Base-by-base conservation (phyloP, 306 rosid species). In the Gleditsia sinensis region DNA sequence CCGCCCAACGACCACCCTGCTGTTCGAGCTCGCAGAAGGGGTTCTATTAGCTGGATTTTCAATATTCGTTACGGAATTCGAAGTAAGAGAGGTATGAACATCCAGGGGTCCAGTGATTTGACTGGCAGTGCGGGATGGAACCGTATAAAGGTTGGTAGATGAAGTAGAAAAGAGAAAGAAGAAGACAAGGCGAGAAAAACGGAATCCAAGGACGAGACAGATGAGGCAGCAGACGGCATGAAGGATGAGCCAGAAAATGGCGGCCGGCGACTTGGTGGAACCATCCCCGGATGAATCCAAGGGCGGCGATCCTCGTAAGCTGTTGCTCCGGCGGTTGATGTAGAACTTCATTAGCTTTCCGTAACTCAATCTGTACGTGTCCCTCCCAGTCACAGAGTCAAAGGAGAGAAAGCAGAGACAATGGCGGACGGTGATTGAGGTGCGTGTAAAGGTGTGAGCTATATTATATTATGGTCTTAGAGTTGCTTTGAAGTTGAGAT, bases 1-100 rank as follows among this genome's bases (percentile, higher is more conserved):
- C 61, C 97, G 82, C 23, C 98, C 98, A 13, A 94, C 98, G n/a
- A 94, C 88, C 4, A 94, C 98, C 19, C 96, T 87, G 72, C 98
- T 89, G 32, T 57, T 63, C 32, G 77, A 73, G 73, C 75, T 72
- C 7, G 25, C 76, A 21, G 39, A 14, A 46, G 67, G 5, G 25
- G 81, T 80, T 45, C 53, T 33, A 54, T 86, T 86, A 14, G 30
- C 76, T 25, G 84, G 81, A 51, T 32, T 51, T 32, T 79, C 84
- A 24, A 73, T 16, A 28, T 69, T 73, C 8, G n/a, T 5, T 19
- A 74, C 5, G 64, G 89, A 83, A 75, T 67, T 78, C 14, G 71
- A 32, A 9, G 71, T 19, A 1, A 80, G 21, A 56, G 76, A 1
- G 37, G 72, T 67, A 46, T 27, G 80, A 37, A 77, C 14, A 46